Evolutionary conservation across 306 rosid genomes (phyloP).

Genomic region (Cucurbita ficifolia): DNA sequence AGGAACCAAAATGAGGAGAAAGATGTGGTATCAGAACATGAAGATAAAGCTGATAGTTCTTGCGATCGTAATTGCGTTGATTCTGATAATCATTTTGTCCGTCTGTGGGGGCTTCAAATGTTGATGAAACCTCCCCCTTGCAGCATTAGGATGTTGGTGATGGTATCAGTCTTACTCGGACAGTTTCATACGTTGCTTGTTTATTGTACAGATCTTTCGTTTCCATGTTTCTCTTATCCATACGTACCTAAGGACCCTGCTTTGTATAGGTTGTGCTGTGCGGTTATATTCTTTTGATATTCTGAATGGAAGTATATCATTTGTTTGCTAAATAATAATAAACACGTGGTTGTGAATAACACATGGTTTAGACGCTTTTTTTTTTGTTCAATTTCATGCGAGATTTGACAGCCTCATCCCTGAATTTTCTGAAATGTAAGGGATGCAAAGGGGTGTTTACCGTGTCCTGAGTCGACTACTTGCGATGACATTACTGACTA

Average conservation of each 20-base stretch:
- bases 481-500: not conserved
- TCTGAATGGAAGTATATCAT: not conserved
- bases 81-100: slow-evolving; percentile 63
- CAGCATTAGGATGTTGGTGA: slow-evolving; percentile 1
- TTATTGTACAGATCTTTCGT: slow-evolving; percentile 3
- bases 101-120: slow-evolving; percentile 64
- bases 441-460: too few species aligned
- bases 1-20: slow-evolving; percentile 82
- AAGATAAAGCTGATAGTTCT: slow-evolving; percentile 71
- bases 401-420: not conserved
- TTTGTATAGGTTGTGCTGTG: slow-evolving; percentile 1
- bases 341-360: not conserved
- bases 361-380: not conserved
- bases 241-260: not conserved
- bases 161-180: not conserved
- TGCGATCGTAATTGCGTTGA: slow-evolving; percentile 54
- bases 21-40: slow-evolving; percentile 94
- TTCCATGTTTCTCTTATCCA: not conserved
- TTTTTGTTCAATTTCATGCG: not conserved
- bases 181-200: not conserved
- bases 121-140: slow-evolving; percentile 13
- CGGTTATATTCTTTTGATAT: not conserved
- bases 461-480: not conserved
- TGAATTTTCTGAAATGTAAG: not conserved
- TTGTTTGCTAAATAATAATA: not conserved